phyloP scores from a whole-genome alignment of 768 basidiomycete genomes.

The Xanthoconium stramineum region DNA sequence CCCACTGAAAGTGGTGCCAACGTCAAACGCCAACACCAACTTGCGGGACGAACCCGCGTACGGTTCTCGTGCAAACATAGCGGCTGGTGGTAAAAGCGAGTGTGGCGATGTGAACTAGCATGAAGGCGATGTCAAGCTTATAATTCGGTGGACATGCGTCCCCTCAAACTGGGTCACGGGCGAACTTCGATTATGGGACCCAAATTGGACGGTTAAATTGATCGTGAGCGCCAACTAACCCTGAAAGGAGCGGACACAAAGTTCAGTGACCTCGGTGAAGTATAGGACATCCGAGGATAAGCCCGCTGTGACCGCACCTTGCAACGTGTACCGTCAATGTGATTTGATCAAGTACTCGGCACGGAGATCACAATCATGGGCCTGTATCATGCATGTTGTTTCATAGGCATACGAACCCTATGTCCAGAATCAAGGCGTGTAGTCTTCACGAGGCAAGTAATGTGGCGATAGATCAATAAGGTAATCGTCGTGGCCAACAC shows the following conservation, averaged over 20 bases:
- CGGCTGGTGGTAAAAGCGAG: not conserved
- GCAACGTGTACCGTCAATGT: not conserved
- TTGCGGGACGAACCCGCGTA: constrained; percentile 34
- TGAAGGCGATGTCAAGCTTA: not conserved
- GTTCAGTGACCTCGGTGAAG: not conserved
- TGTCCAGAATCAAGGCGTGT: constrained; percentile 1
- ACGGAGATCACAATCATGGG: not conserved
- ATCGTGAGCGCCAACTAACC: not conserved
- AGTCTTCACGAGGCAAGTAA: not conserved
- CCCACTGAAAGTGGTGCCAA: constrained; percentile 37
- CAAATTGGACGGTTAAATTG: not conserved
- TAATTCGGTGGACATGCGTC: constrained; percentile 1
- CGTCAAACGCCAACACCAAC: constrained; percentile 30
- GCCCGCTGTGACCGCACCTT: not conserved
- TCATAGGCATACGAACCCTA: not conserved
- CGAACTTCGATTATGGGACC: not conserved
- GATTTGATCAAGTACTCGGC: not conserved
- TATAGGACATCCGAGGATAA: not conserved
- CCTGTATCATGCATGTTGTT: not conserved
- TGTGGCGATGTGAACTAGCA: not conserved
- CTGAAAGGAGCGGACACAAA: not conserved
- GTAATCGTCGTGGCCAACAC: not conserved
- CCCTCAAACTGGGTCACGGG: not conserved
- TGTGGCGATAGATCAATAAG: not conserved
- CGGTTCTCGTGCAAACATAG: constrained; percentile 28